Evolutionary conservation across 345 rosid genomes (phyloP), one percentile per base, ranked within the genome.

Genomic region (Camelina laxa): DNA sequence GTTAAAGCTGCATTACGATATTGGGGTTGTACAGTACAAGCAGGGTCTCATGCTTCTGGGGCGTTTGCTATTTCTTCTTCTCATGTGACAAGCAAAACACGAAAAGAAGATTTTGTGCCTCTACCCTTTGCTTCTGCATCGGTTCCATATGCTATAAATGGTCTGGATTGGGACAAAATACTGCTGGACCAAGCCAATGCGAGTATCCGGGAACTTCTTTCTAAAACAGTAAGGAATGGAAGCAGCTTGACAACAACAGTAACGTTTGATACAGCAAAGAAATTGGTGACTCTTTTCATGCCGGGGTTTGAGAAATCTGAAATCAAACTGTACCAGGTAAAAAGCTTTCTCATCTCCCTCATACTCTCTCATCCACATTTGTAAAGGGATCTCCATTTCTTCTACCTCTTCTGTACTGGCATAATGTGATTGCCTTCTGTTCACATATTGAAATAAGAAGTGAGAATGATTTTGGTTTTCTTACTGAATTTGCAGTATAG

Each of bases 221-320:
- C 91, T 22, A 39, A 48, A 50, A 76, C 70, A 24, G 56, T 69
- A 53, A 78, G 71, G 73, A 61, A 54, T 16, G 61, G 66, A 51
- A 74, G 63, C 72, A 73, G 77, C 67, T 55, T 62, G 54, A 64
- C 67, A 55, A 61, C 85, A 7, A 70, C 91, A 6, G 89, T 94
- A 39, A 81, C 69, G 69, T 89, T 91, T 77, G 89, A 91, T 79
- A 53, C 68, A 6, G 70, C 78, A 7, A 82, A 83, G 75, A 91
- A 87, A 73, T 81, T 80, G 2, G 83, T 89, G 42, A 88, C 87
- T 67, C 91, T 93, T 72, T 84, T 94, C 67, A 86, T 94, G 96
- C 98, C 96, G 19, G 96, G 97, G 44, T 91, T 88, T 76, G 87
- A 91, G 39, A 94, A 94, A 85, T 84, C 98, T 9, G 97, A 94